Evolutionary conservation across 129 eudicot species (phyloP).

Genomic region (Rutidosis leptorrhynchoides): DNA sequence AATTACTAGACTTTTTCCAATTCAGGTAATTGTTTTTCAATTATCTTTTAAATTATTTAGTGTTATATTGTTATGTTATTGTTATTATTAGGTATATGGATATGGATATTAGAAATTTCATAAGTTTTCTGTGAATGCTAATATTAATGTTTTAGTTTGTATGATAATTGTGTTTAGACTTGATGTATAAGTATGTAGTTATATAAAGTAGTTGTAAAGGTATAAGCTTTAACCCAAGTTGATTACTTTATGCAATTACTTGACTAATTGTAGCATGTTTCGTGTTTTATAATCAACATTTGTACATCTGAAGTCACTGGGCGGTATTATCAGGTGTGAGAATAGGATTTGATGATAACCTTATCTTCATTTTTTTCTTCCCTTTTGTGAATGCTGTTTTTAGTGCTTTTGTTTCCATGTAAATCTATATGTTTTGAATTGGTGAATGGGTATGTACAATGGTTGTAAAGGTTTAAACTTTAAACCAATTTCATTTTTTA

Average conservation of each 20-base stretch:
- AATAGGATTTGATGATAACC: not conserved
- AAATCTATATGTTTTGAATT: not conserved
- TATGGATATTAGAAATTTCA: too few relatives aligned
- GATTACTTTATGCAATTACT: not conserved
- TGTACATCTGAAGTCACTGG: not conserved
- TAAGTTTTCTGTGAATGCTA: not conserved
- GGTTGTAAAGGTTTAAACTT: not conserved
- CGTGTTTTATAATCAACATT: not conserved
- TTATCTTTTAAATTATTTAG: not conserved
- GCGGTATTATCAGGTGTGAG: not conserved
- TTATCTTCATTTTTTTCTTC: too few relatives aligned
- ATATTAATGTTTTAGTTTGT: not conserved
- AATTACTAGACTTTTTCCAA: conserved; percentile 81
- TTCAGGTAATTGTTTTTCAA: conserved; percentile 52
- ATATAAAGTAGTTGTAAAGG: not conserved
- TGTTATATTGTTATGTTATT: not conserved
- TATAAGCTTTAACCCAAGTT: not conserved
- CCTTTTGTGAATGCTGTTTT: not conserved
- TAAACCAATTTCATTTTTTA: not conserved
- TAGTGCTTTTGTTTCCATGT: not conserved
- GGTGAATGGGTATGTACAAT: not conserved
- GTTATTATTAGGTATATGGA: too few relatives aligned
- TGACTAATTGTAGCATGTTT: not conserved
- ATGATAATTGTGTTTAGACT: not conserved
- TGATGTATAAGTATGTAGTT: not conserved